These are phyloP conservation scores for Onygenales sp. DNA, from an alignment of 2,329 filamentous ascomycete genomes.

Conservation along the genomic window DNA sequence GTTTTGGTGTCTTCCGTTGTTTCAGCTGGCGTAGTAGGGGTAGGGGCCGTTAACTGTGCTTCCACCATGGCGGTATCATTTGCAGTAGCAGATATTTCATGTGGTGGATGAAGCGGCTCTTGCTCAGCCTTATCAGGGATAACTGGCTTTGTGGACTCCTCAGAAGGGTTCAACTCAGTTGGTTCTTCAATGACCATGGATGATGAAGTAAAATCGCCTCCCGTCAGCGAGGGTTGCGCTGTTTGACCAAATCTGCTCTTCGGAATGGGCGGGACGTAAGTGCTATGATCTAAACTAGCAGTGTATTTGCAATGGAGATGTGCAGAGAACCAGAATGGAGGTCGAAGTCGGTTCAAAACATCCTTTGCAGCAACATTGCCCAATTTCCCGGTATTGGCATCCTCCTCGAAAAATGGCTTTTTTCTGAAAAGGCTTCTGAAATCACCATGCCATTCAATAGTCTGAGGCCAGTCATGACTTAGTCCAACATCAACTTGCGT, in stretches of 20 bases:
- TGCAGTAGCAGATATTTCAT: neutral
- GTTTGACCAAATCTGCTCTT: neutral
- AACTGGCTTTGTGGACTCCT: neutral
- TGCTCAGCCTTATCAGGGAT: neutral
- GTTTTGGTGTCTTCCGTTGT: neutral
- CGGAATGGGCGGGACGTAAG: constrained; percentile 13
- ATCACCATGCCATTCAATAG: constrained; percentile 71
- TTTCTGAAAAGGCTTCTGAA: constrained; percentile 55
- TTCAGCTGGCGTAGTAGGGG: neutral
- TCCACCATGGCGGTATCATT: neutral
- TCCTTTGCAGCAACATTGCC: constrained; percentile 72
- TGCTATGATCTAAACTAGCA: constrained; percentile 47
- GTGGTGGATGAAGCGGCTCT: neutral
- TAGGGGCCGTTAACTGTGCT: neutral
- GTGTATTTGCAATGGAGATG: constrained; percentile 86
- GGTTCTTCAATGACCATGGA: constrained; percentile 3
- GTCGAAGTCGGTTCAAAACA: constrained; percentile 71
- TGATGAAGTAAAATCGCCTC: neutral
- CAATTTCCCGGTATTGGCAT: constrained; percentile 64
- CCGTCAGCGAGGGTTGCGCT: neutral
- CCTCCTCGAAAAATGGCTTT: constrained; percentile 66
- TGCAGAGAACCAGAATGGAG: constrained; percentile 84
- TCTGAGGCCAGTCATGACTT: constrained; percentile 91
- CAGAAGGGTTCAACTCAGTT: neutral
- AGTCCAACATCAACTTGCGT: constrained; percentile 84